Base-by-base conservation (phyloP, 2,329 filamentous ascomycete species). In the Penicillium sclerotigenum region DNA sequence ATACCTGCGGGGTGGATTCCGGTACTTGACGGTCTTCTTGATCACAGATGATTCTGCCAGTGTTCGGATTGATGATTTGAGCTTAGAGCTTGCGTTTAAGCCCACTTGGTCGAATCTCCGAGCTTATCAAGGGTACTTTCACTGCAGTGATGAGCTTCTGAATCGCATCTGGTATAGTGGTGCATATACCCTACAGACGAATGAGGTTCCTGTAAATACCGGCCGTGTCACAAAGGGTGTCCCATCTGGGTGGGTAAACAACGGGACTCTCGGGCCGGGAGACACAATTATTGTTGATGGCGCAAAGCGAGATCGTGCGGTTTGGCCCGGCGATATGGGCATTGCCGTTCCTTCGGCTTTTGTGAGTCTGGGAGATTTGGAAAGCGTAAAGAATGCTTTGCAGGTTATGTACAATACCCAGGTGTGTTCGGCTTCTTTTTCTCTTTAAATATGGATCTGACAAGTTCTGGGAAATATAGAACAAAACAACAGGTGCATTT, bases 131-230 rank as follows among this genome's bases (percentile, higher is more conserved):
- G 81, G 81, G 9, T 83, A 83, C 57, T 83, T 83, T 50, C 74
- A 81, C 59, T 79, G 73, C 61, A 78, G 71, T 43, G 79, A 79
- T 40, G 75, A 80, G 33, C 64, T 81, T 11, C 73, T 86, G 48
- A 84, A 85, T 64, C 74, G 75, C 7, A 80, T 83, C 46, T 84
- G 82, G 81, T 84, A 84, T 59, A 78, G 76, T 38, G 81, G 78
- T 5, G 80, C 80, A 7, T 82, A 80, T 59, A 83, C 81, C 0
- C 62, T 83, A 33, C 81, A 81, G 64, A 76, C 73, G 0, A 77
- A 77, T 58, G 65, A 72, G 20, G 74, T 76, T 0, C 74, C 74
- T 2, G 65, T 65, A 8, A 60, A 71, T 41, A 76, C 74, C 13
- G 74, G 73, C 11, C 72, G 73, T 5, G 52, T 71, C 67, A 37